Percentiles rank a stretch among this genome's conserved stretches.
Evolutionary conservation across 2,329 filamentous ascomycete species (phyloP).

Genomic region (Nannizziopsis barbatae): DNA sequence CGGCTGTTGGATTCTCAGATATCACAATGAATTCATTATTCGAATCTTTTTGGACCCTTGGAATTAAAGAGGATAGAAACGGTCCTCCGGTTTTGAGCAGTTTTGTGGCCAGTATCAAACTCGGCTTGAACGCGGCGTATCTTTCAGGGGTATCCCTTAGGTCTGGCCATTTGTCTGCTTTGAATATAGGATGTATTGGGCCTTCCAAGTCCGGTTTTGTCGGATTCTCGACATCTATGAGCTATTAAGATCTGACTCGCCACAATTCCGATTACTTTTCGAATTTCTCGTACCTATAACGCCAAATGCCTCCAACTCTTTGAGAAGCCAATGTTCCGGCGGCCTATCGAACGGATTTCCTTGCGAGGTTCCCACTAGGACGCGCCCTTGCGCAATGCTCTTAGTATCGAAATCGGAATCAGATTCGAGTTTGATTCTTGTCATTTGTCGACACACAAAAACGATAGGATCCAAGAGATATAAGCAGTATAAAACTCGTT

Average conservation of each 20-base stretch:
- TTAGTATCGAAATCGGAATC: background rate
- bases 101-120: conserved; percentile 10
- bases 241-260: background rate
- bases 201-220: conserved; percentile 6
- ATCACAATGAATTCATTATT: conserved; percentile 2
- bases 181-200: conserved; percentile 7
- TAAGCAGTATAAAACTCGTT: too few relatives aligned
- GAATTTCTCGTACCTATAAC: conserved; percentile 4
- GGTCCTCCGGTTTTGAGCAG: conserved; percentile 9
- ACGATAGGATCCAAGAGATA: too few relatives aligned
- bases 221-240: conserved; percentile 2
- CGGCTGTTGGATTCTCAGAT: background rate
- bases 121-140: conserved; percentile 6
- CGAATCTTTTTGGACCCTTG: background rate
- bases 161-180: conserved; percentile 8
- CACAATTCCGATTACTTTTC: background rate
- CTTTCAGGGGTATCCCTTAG: background rate
- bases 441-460: too few relatives aligned
- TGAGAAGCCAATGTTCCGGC: conserved; percentile 7
- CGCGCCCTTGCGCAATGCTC: background rate
- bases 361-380: conserved; percentile 8
- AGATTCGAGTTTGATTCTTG: background rate
- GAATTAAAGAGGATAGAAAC: conserved; percentile 9
- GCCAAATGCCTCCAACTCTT: conserved; percentile 7
- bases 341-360: conserved; percentile 9